Base-by-base conservation (phyloP, 306 rosid genomes). In the Senna siamea region DNA sequence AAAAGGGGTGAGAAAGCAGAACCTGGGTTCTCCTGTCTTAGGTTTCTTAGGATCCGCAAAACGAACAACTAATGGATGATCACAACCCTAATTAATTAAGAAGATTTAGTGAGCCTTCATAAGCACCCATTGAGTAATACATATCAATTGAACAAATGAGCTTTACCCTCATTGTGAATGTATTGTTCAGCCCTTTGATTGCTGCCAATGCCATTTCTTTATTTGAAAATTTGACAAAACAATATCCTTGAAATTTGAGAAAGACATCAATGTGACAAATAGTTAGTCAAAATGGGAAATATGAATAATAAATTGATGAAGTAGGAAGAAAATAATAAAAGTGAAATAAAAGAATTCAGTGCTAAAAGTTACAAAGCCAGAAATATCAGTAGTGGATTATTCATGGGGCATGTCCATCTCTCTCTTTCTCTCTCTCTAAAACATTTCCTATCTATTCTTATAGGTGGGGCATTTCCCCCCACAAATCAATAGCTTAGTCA, bases 21-120 rank as follows among this genome's bases (percentile, higher is more conserved):
- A 94, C 98, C 98, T 94, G 79, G 77, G 66, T 32, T 94, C 97
- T 74, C 87, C 88, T 32, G 56, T 55, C 84, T 74, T 84, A 11
- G 87, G 89, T 85, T 87, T 94, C 88, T 88, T 94, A 67, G 96
- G 96, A 26, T 89, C 97, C 55, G 96, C 98, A 88, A 88, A 84
- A 76, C 97, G 98, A 85, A 94, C 97, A 85, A 72, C 65, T 71
- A 94, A 68, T 35, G 98, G 95, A 77, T 79, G 85, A 72, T 85
- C 85, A 84, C 96, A 88, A 80, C 97, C 97, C 98, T 94, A 70
- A 34, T 53, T 51, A 57, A 69, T 69, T 26, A 70, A 72, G 64
- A 40, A 52, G 55, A 78, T 73, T 54, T n/a, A 86, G 66, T 57
- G 37, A 65, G 62, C 81, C 74, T 74, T 71, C 11, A 44, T 17